Evolutionary conservation across 2,329 filamentous ascomycete species (phyloP).

Genomic region (Nemania diffusa): DNA sequence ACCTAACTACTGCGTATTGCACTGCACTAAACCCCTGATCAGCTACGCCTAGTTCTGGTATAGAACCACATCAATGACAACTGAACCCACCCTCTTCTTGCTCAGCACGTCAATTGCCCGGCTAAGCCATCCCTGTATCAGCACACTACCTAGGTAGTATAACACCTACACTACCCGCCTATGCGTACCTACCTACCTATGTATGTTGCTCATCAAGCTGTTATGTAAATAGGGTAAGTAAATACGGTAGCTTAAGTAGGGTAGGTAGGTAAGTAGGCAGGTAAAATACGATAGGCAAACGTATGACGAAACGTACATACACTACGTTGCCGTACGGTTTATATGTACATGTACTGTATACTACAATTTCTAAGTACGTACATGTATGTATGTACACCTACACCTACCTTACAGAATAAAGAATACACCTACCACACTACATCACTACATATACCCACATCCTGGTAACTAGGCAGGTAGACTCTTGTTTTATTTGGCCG

Average conservation of each 20-base stretch:
- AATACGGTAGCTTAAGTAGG: neutral
- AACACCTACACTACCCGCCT: neutral
- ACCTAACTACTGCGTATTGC: conserved; percentile 6
- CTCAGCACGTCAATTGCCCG: conserved; percentile 1
- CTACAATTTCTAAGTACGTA: neutral
- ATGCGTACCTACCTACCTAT: no score
- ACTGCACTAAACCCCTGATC: conserved; percentile 27
- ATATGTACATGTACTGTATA: conserved; percentile 1
- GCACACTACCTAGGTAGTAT: neutral
- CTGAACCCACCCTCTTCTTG: neutral
- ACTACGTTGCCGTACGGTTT: neutral
- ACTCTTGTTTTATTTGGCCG: conserved; percentile 17
- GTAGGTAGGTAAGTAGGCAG: neutral
- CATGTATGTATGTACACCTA: neutral
- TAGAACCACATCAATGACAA: conserved; percentile 9
- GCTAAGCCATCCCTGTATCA: neutral
- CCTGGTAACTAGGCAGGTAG: neutral
- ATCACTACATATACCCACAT: neutral
- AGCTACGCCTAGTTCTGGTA: conserved; percentile 27
- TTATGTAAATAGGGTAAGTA: neutral
- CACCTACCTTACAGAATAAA: neutral
- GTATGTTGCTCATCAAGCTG: neutral
- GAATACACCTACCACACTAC: neutral
- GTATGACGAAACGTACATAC: neutral
- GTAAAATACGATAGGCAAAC: neutral